Evolutionary conservation across 2,329 filamentous ascomycete species (phyloP).

Genomic region (Colletotrichum cereale): DNA sequence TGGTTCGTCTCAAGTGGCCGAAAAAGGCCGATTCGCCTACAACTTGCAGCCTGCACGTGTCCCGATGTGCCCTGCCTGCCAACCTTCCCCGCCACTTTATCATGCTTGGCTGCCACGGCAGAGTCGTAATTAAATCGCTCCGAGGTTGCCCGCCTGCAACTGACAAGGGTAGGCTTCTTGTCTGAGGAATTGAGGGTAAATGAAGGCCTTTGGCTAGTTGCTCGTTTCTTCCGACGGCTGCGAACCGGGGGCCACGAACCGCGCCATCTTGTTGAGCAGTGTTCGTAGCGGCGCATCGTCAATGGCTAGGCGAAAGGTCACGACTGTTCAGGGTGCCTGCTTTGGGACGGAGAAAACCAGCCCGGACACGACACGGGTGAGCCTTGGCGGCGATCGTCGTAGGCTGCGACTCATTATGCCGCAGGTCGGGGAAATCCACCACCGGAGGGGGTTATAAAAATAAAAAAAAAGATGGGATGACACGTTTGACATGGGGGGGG

Average conservation of each 20-base stretch:
- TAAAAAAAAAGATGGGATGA: slow-evolving; percentile 34
- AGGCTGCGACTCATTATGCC: slow-evolving; percentile 37
- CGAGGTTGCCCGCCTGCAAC: slow-evolving; percentile 17
- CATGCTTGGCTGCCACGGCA: slow-evolving; percentile 15
- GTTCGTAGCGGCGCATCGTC: not conserved
- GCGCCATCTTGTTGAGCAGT: not conserved
- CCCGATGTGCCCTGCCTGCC: not conserved
- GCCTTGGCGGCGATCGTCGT: slow-evolving; percentile 32
- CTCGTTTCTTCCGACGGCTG: not conserved
- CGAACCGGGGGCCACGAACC: not conserved
- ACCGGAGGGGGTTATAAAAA: slow-evolving; percentile 31
- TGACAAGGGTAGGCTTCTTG: slow-evolving; percentile 6
- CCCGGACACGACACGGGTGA: not conserved
- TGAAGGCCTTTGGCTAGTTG: not conserved
- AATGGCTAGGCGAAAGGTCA: not conserved
- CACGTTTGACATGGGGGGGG: slow-evolving; percentile 31
- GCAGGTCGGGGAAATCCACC: slow-evolving; percentile 35
- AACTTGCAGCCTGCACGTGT: slow-evolving; percentile 2
- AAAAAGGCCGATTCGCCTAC: slow-evolving; percentile 20
- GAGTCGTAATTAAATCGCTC: slow-evolving; percentile 14
- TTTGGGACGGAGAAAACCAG: not conserved
- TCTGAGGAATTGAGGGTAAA: not conserved
- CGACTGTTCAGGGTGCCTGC: too few relatives aligned
- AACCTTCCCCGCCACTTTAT: not conserved
- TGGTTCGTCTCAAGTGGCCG: slow-evolving; percentile 27